phyloP scores from a whole-genome alignment of 352 stramenopile species.

The Globisporangium sylvaticum region DNA sequence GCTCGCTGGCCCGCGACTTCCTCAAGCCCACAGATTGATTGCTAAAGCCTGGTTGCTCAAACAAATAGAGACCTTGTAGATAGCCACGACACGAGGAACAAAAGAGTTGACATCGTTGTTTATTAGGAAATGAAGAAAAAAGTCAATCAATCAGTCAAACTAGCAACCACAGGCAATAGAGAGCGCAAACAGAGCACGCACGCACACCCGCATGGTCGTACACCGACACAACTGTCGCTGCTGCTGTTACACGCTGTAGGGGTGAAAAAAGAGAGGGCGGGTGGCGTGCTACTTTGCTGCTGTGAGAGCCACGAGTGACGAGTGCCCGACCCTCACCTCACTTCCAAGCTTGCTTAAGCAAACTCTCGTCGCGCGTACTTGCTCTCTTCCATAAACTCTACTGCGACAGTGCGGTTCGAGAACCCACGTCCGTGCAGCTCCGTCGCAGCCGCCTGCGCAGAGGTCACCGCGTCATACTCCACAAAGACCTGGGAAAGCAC shows the following conservation, averaged over 20 bases:
- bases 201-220: neutral
- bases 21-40: conserved; percentile 18
- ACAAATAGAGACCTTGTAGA: neutral
- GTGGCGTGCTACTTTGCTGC: neutral
- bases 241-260: neutral
- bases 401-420: conserved; percentile 88
- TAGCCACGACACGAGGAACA: neutral
- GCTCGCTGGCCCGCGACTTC: conserved; percentile 54
- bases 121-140: neutral
- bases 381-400: conserved; percentile 85
- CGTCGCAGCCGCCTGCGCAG: conserved; percentile 73
- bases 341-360: conserved; percentile 20
- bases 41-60: neutral
- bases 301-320: neutral
- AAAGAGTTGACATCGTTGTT: neutral
- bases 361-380: conserved; percentile 85
- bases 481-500: conserved; percentile 82
- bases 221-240: neutral
- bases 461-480: conserved; percentile 86
- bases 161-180: neutral
- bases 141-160: neutral
- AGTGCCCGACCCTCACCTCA: neutral
- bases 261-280: neutral
- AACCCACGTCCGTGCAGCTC: conserved; percentile 93
- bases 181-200: neutral